These are phyloP conservation scores for Micractinium sp. DNA, from an alignment of 139 green algal genomes.

Conservation along the genomic window DNA sequence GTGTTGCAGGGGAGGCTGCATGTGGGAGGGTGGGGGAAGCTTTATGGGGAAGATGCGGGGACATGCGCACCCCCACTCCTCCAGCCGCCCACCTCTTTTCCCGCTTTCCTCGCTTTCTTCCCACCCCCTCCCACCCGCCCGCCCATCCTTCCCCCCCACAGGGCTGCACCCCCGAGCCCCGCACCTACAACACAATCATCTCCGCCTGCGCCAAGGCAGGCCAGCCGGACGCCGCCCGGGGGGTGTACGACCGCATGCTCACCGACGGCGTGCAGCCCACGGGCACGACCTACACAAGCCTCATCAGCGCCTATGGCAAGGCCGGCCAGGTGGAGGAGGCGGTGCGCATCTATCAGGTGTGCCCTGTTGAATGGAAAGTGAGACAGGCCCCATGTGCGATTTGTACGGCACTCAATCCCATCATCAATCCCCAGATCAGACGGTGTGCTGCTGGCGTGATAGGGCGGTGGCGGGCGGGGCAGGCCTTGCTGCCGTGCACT, in stretches of 20 bases:
- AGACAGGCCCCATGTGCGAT: not conserved
- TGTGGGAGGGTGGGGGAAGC: not conserved
- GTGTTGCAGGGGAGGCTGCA: too few species aligned
- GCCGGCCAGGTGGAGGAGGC: constrained; percentile 59
- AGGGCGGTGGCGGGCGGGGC: not conserved
- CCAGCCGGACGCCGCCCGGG: constrained; percentile 58
- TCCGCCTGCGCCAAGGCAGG: constrained; percentile 78
- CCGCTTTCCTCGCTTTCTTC: not conserved
- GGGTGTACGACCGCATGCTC: constrained; percentile 64
- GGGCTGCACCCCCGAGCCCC: constrained; percentile 73
- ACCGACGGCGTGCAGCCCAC: constrained; percentile 70
- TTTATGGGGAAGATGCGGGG: too few species aligned
- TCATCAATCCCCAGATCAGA: too few species aligned
- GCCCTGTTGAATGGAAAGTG: not conserved
- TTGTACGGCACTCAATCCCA: too few species aligned
- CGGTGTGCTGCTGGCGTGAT: too few species aligned
- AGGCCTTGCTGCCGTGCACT: not conserved
- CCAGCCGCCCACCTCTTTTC: not conserved
- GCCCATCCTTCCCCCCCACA: not conserved
- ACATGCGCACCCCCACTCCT: not conserved
- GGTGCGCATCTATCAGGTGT: constrained; percentile 62
- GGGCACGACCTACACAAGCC: constrained; percentile 81
- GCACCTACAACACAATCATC: constrained; percentile 86
- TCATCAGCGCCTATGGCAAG: constrained; percentile 81
- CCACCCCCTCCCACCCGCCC: too few species aligned